Evolutionary conservation across 1,284 basidiomycete genomes (phyloP).

Genomic region (Naganishia sp.): DNA sequence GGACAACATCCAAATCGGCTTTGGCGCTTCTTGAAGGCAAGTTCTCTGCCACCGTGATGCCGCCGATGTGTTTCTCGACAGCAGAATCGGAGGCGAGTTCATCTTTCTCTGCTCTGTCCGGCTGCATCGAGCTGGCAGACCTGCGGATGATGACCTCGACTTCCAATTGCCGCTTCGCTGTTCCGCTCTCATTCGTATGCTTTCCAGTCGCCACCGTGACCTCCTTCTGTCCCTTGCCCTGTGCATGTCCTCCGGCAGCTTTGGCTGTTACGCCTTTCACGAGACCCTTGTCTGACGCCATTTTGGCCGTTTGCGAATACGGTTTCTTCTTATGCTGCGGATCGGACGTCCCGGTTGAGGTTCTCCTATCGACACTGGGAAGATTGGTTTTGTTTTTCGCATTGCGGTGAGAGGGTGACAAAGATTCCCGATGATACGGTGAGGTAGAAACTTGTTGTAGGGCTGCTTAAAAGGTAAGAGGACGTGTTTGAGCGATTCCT

Average conservation of each 20-base stretch:
- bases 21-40: no score
- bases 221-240: not conserved
- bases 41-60: no score
- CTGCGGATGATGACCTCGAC: constrained; percentile 7
- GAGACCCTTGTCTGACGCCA: no score
- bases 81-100: not conserved
- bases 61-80: not conserved
- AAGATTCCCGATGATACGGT: not conserved
- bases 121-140: not conserved
- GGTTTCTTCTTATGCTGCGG: not conserved
- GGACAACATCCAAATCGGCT: no score
- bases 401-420: constrained; percentile 12
- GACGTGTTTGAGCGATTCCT: no score
- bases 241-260: not conserved
- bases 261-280: not conserved
- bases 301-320: not conserved
- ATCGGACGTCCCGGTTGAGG: not conserved
- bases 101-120: not conserved
- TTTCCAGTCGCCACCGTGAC: no score
- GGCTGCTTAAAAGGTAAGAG: no score
- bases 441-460: not conserved
- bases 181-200: not conserved
- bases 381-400: constrained; percentile 22
- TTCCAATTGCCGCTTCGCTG: not conserved
- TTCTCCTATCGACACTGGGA: not conserved